phyloP scores from a whole-genome alignment of 2,329 filamentous ascomycete species.

The Neonectria hederae region DNA sequence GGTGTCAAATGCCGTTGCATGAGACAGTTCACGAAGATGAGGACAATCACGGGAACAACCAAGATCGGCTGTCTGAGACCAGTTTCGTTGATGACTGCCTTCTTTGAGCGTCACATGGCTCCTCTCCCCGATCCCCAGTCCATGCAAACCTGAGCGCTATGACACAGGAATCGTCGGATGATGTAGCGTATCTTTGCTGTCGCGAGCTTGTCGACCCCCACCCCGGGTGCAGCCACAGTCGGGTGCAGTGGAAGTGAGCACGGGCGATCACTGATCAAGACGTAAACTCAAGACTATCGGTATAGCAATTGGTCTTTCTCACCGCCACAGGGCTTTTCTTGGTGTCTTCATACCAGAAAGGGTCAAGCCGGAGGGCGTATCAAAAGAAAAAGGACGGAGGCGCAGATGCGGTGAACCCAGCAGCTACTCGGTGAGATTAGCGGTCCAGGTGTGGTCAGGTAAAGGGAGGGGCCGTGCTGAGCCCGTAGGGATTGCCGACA shows the following conservation, averaged over 20 bases:
- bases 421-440: constrained; percentile 10
- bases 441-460: constrained; percentile 4
- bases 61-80: not conserved
- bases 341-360: not conserved
- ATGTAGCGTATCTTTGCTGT: constrained; percentile 15
- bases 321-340: constrained; percentile 5
- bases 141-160: not conserved
- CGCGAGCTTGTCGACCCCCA: constrained; percentile 30
- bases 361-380: not conserved
- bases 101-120: constrained; percentile 16
- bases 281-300: constrained; percentile 14
- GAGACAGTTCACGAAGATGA: constrained; percentile 6
- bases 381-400: not conserved
- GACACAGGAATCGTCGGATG: constrained; percentile 6
- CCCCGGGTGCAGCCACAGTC: constrained; percentile 30
- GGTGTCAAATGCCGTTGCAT: not conserved
- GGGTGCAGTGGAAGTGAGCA: constrained; percentile 27
- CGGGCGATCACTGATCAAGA: constrained; percentile 23
- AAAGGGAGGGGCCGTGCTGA: not conserved
- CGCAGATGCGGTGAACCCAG: constrained; percentile 23
- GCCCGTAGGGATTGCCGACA: constrained; percentile 10
- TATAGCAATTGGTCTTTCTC: constrained; percentile 5
- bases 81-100: constrained; percentile 1
- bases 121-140: not conserved
- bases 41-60: constrained; percentile 8